Base-by-base conservation (phyloP, 108 stramenopile species). In the Conticribra weissflogii region DNA sequence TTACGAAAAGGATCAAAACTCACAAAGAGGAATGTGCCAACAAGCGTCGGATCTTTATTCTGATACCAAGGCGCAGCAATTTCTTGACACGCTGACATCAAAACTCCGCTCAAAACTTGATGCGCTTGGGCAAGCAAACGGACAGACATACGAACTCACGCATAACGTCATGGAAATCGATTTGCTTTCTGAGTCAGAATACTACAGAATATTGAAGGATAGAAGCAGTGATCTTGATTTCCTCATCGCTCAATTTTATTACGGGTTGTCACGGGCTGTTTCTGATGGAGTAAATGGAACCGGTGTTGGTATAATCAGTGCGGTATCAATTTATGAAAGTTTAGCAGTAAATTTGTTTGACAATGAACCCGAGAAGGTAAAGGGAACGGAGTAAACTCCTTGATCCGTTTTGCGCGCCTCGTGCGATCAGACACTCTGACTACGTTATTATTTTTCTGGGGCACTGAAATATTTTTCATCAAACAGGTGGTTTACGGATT, bases 211-310 rank as follows among this genome's bases (percentile, higher is more conserved):
- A 2, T 36, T 85, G 31, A 68, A 75, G 32, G 66, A 50, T 23
- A 52, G 71, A 16, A 27, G 45, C 32, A 30, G 30, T 28, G 54
- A 67, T 21, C 54, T 86, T 31, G 83, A 86, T 53, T 84, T 82
- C 17, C 47, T 84, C 27, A 79, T 84, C 78, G 83, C 86, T 0
- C 86, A 86, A 48, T 84, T 82, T 61, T 86, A 86, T 70, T 84
- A 86, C 27, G 78, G 84, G 15, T 58, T 79, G 18, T 75, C 81
- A 52, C 67, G 72, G 29, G 80, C 84, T 30, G 81, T 59, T 9
- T 19, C 31, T 16, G 81, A 85, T 79, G 84, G 84, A 3, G 24
- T 85, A 12, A 29, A 27, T 58, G 65, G 64, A 16, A 41, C 51
- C 1, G 71, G 64, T n/a, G 1, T 1, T 44, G 82, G 79, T 4